phyloP scores from a whole-genome alignment of 768 basidiomycete genomes.

The Hydnum rufescens region DNA sequence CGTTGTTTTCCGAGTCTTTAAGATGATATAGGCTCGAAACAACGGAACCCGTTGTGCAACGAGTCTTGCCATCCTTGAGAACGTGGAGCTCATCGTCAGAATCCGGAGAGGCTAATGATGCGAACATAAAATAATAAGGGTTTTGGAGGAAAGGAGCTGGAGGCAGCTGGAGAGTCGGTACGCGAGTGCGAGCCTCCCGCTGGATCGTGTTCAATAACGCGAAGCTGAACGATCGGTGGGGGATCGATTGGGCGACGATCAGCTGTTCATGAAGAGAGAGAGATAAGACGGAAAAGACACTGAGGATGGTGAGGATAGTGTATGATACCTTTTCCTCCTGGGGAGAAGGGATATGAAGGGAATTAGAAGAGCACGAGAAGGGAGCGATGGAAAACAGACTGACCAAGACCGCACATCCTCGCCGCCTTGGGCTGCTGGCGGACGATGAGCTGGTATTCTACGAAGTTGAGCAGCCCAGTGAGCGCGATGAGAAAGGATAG shows the following conservation, averaged over 20 bases:
- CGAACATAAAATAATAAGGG: slow-evolving; percentile 94
- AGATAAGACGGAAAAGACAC: not conserved
- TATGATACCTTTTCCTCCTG: not conserved
- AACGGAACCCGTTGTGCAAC: slow-evolving; percentile 78
- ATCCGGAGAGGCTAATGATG: slow-evolving; percentile 72
- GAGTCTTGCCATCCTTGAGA: slow-evolving; percentile 77
- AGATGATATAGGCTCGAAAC: slow-evolving; percentile 84
- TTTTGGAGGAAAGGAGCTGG: slow-evolving; percentile 47
- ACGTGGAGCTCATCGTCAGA: slow-evolving; percentile 80
- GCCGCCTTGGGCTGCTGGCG: slow-evolving; percentile 20
- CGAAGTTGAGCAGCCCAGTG: not conserved
- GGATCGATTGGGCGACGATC: slow-evolving; percentile 95
- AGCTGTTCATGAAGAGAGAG: slow-evolving; percentile 25
- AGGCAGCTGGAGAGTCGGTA: slow-evolving; percentile 3
- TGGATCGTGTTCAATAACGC: slow-evolving; percentile 46
- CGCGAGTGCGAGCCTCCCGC: slow-evolving; percentile 7
- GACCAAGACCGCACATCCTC: slow-evolving; percentile 19
- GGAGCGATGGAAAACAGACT: not conserved
- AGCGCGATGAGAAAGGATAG: not conserved
- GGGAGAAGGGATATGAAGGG: not conserved
- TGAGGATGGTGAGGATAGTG: not conserved
- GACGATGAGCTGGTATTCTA: slow-evolving; percentile 4
- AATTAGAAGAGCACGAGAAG: not conserved
- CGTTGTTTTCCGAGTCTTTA: slow-evolving; percentile 43
- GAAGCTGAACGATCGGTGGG: slow-evolving; percentile 88